Base-by-base conservation (phyloP, 495 filamentous ascomycete species). In the Neurospora sublineolata region DNA sequence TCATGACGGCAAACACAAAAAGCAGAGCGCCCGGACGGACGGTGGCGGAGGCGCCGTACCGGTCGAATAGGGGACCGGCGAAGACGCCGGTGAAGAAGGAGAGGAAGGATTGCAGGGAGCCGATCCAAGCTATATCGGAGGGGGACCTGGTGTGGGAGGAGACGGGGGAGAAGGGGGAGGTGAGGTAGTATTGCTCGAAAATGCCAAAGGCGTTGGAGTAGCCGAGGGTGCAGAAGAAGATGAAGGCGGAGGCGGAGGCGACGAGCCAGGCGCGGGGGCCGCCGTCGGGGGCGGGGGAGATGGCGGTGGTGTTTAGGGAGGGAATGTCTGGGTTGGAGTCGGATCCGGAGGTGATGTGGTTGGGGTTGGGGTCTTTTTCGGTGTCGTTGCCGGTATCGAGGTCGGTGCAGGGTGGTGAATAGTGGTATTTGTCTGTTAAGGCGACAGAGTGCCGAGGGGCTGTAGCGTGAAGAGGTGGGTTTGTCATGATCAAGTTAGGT, bases 151-250 rank as follows among this genome's bases (percentile, higher is more conserved):
- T 82, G 40, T 86, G 82, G 41, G 42, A 20, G 42, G 42, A 46
- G 44, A 52, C 20, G 20, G 44, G 44, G 20, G 44, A 23, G 44
- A 12, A 23, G 44, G 44, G 44, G 20, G 44, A 52, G 20, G 20
- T 72, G 20, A 82, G 69, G 75, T 89, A 91, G 78, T 90, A 89
- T 30, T 85, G 80, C 73, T 89, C 79, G 71, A 90, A 91, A 33
- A 75, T 70, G 10, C 89, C 89, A 69, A 91, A 89, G 0, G 87
- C 83, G 79, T 90, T 90, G 60, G 87, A 71, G 77, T 88, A 89
- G 11, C 90, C 90, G 3, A 89, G 78, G 4, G 82, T 82, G 70
- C 82, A 86, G 77, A 90, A 90, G 72, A 82, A 79, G 68, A 73
- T 71, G 67, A 30, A 72, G 27, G 71, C 72, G 6, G 69, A 60